Evolutionary conservation across 148 eudicot genomes (phyloP), one percentile per base, ranked within the genome.

Genomic region (Talinum fruticosum): DNA sequence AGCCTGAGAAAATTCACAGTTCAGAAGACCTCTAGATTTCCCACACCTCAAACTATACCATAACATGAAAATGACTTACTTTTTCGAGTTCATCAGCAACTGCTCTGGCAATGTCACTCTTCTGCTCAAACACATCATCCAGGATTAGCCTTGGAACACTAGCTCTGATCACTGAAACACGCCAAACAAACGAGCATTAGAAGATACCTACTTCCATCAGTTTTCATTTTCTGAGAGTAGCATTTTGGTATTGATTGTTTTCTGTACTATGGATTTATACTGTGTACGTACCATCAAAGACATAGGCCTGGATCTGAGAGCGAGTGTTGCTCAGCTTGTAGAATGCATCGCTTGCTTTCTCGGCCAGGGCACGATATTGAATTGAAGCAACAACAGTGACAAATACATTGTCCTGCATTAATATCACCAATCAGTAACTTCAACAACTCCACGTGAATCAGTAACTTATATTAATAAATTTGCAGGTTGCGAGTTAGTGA

Each of bases 251-350:
- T 41, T 41, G 13, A 30, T n/a, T n/a, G n/a, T n/a, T n/a, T 28
- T 33, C 5, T 57, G 64, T 3, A 1, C 8, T 57, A 49, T 61
- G 0, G 12, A n/a, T 37, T 4, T 36, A 36, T 35, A 18, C 16
- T 34, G 14, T 26, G n/a, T 76, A 29, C 35, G 26, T 81, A 86
- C 90, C 90, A 72, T 88, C 90, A 23, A 84, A 88, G 68, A 88
- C 90, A 75, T 88, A 88, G 61, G 90, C 88, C 69, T 88, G 90
- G 70, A 88, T 88, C 71, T 88, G 90, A 68, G 82, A 44, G 38
- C 79, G 82, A 21, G 87, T 84, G 81, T 88, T 83, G 67, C 78
- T 86, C 72, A 88, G 90, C 83, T 88, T 88, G 84, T 88, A 88
- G 77, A 78, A 88, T 69, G 90, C 88, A 47, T 88, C 88, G 72